These are phyloP conservation scores for Nicotiana tomentosiformis DNA, from an alignment of 257 asterid genomes.

Conservation along the genomic window DNA sequence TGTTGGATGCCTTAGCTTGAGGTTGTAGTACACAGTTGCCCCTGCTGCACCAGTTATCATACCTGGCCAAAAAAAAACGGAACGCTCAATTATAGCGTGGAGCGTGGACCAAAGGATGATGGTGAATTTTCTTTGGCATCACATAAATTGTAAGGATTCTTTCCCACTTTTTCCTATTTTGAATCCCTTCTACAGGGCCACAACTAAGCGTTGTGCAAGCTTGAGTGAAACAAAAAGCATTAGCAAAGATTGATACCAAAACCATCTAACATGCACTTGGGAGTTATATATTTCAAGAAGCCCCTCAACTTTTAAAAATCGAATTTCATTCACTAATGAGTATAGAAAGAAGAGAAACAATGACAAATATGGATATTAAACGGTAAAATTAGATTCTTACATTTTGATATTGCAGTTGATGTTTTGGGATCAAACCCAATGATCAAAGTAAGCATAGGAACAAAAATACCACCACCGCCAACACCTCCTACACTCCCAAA, in stretches of 20 bases:
- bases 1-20: slow-evolving; percentile 53
- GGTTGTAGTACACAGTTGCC: slow-evolving; percentile 52
- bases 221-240: neutral
- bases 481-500: slow-evolving; percentile 66
- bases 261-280: neutral
- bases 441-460: slow-evolving; percentile 52
- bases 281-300: neutral
- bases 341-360: neutral
- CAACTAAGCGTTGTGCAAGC: neutral
- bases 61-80: slow-evolving; percentile 22
- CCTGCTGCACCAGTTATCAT: slow-evolving; percentile 63
- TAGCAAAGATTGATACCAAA: neutral
- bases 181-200: neutral
- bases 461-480: slow-evolving; percentile 65
- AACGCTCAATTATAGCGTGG: neutral
- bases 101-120: neutral
- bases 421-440: slow-evolving; percentile 55
- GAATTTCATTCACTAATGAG: neutral
- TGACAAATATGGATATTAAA: neutral
- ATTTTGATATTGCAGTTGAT: slow-evolving; percentile 57
- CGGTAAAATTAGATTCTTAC: slow-evolving; percentile 19
- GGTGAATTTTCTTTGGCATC: neutral
- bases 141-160: neutral
- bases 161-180: neutral
- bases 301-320: neutral